phyloP scores from a whole-genome alignment of 768 basidiomycete genomes.

The Amanita exitialis region DNA sequence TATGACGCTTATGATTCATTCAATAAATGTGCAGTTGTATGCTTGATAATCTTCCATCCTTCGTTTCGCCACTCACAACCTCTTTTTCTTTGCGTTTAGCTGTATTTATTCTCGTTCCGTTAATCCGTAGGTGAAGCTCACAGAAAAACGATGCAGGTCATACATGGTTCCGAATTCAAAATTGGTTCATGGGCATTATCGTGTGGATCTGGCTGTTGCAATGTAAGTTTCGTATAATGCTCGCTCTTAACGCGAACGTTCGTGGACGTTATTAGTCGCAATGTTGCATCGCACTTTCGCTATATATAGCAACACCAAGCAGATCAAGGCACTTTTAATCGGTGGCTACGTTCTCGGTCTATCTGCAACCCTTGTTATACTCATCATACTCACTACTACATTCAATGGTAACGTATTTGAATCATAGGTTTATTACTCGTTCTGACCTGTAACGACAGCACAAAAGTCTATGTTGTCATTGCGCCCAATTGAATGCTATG shows the following conservation, averaged over 20 bases:
- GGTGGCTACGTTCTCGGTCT: conserved; percentile 12
- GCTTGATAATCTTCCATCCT: background rate
- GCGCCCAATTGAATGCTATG: background rate
- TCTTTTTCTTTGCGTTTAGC: background rate
- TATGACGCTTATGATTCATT: background rate
- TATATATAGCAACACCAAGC: conserved; percentile 11
- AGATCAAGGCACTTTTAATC: conserved; percentile 7
- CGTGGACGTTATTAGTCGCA: conserved; percentile 10
- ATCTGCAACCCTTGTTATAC: conserved; percentile 10
- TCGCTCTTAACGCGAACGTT: background rate
- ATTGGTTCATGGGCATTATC: conserved; percentile 13
- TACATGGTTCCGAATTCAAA: conserved; percentile 13
- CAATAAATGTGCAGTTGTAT: conserved; percentile 1
- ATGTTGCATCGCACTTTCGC: conserved; percentile 18
- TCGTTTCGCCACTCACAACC: background rate
- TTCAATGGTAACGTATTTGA: conserved; percentile 9
- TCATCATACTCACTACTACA: conserved; percentile 5
- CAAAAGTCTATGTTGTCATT: background rate
- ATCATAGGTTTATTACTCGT: background rate
- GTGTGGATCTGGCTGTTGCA: conserved; percentile 17
- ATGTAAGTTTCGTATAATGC: conserved; percentile 10
- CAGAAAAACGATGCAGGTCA: conserved; percentile 10
- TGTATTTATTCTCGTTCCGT: background rate
- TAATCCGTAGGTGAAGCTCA: background rate
- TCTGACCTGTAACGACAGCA: background rate